phyloP scores from a whole-genome alignment of 2,329 filamentous ascomycete genomes.

The Trichoderma lentiforme region DNA sequence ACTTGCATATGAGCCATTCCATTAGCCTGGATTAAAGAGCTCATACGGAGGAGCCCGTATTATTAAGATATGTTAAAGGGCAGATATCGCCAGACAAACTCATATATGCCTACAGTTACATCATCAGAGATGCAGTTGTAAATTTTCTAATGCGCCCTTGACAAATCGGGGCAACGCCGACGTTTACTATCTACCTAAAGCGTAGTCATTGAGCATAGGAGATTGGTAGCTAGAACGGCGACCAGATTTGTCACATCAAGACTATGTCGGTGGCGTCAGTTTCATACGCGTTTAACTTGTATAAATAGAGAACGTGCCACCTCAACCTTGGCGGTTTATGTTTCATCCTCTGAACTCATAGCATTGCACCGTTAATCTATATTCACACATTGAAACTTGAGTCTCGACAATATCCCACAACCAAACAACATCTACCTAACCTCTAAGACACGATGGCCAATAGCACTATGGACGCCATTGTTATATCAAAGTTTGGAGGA shows the following conservation, averaged over 20 bases:
- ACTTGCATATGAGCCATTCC: not conserved
- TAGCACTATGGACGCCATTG: slow-evolving; percentile 11
- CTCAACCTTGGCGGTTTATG: not conserved
- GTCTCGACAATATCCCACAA: not conserved
- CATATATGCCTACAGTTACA: not conserved
- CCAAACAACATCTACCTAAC: not conserved
- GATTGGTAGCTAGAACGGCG: not conserved
- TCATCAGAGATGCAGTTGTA: not conserved
- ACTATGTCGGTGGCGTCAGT: not conserved
- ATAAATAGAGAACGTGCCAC: not conserved
- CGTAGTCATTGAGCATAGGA: not conserved
- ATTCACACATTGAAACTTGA: not conserved
- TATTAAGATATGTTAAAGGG: not conserved
- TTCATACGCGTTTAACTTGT: not conserved
- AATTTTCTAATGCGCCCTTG: not conserved
- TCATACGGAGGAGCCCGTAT: not conserved
- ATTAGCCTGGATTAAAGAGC: not conserved
- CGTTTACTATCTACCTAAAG: not conserved
- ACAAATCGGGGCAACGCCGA: not conserved
- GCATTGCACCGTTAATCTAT: not conserved
- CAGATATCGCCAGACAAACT: not conserved
- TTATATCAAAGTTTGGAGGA: slow-evolving; percentile 11
- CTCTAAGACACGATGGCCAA: not conserved
- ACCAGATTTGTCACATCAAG: not conserved
- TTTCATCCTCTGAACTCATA: not conserved